Evolutionary conservation across 1,284 basidiomycete genomes (phyloP).

Genomic region (Termitomyces sp.): DNA sequence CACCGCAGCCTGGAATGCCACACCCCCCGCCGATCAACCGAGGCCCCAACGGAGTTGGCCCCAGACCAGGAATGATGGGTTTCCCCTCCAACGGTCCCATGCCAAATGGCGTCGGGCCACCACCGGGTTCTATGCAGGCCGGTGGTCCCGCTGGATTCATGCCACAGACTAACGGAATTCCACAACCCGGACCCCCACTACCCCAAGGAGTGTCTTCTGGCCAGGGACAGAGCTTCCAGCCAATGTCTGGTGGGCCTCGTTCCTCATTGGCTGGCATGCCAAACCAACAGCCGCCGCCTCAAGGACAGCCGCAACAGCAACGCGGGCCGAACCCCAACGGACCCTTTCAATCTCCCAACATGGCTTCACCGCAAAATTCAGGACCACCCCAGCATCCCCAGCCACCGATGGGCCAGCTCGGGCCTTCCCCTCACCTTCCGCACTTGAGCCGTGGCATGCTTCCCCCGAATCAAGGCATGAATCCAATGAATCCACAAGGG

Average conservation of each 20-base stretch:
- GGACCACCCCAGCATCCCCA: constrained; percentile 27
- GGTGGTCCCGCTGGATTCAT: constrained; percentile 14
- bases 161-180: constrained; percentile 40
- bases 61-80: constrained; percentile 9
- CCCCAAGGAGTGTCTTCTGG: constrained; percentile 16
- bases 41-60: constrained; percentile 18
- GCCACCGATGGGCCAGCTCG: constrained; percentile 46
- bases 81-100: constrained; percentile 26
- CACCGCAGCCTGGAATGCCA: constrained; percentile 20
- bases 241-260: constrained; percentile 20
- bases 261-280: constrained; percentile 18
- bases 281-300: constrained; percentile 19
- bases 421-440: constrained; percentile 43
- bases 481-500: constrained; percentile 32
- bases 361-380: constrained; percentile 20
- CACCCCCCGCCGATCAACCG: constrained; percentile 12
- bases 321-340: constrained; percentile 16
- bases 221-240: constrained; percentile 20
- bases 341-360: constrained; percentile 19
- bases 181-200: constrained; percentile 28
- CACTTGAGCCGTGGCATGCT: constrained; percentile 45
- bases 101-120: constrained; percentile 26
- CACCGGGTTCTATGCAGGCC: constrained; percentile 16
- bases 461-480: constrained; percentile 40
- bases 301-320: constrained; percentile 17